Conservation (phyloP, 176 grass and related monocot species). For the Juncus inflexus region DNA sequence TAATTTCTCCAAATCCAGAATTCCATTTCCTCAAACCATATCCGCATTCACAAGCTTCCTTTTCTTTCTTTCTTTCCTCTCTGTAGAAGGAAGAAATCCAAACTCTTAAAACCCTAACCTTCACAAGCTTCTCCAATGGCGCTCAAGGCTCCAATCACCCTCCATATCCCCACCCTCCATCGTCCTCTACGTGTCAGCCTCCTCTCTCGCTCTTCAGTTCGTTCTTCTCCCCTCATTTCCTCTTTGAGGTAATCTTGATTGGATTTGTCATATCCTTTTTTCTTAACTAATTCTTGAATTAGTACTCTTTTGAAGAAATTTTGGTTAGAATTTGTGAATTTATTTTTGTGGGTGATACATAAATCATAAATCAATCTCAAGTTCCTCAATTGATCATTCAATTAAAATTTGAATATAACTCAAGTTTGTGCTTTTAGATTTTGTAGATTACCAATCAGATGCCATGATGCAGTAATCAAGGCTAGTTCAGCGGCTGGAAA, state of each 20-base stretch:
- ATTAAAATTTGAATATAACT: not conserved
- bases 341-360: too few species aligned
- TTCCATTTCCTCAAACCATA: not conserved
- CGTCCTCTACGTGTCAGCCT: not conserved
- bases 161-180: not conserved
- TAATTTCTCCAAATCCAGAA: too few species aligned
- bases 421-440: constrained; percentile 23
- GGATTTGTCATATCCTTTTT: too few species aligned
- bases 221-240: constrained; percentile 5
- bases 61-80: not conserved
- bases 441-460: constrained; percentile 28
- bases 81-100: constrained; percentile 8
- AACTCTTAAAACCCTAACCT: not conserved
- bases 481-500: constrained; percentile 50
- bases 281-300: too few species aligned
- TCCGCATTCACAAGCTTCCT: not conserved
- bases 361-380: too few species aligned
- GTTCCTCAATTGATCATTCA: too few species aligned
- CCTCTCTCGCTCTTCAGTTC: constrained; percentile 18
- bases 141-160: not conserved
- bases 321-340: too few species aligned
- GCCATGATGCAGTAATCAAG: constrained; percentile 20
- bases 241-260: constrained; percentile 29
- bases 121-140: constrained; percentile 21
- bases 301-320: too few species aligned